Evolutionary conservation across 2,329 filamentous ascomycete species (phyloP), one percentile per base, ranked within the genome.

Genomic region (Pseudocercospora eumusae): DNA sequence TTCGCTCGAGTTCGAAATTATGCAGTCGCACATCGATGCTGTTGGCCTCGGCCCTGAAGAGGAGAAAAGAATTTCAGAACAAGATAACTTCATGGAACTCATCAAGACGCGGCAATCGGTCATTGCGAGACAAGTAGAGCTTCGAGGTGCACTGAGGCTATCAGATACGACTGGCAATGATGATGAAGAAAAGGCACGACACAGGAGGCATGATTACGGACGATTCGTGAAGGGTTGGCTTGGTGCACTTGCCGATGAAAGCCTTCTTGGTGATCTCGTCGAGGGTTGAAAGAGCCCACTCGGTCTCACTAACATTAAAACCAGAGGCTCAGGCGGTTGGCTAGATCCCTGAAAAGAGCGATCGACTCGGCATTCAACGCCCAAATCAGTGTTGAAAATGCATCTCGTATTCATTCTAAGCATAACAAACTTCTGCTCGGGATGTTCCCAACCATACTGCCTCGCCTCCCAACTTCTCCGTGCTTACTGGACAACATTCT

Each of bases 151-250:
- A 31, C 49, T 56, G n/a, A 11, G 59, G 33, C 45, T 47, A 28
- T 50, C 50, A 73, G 75, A 5, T 68, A 68, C 13, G 76, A 33
- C 21, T 20, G 57, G 81, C 42, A 77, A 76, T 1, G 80, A 81
- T 11, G 83, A 86, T 61, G 78, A 83, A 21, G 75, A 80, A 50
- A 81, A 82, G 52, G 84, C 86, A 3, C 76, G 77, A 21, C 81
- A 82, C 27, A 79, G 86, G 2, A 83, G 84, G 69, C 83, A 86
- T 70, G 90, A 96, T 70, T 90, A 90, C 70, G 61, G 60, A 18
- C 62, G 52, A 13, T 84, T 86, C 0, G 81, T 93, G 21, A 86
- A 90, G 68, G 79, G 76, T 40, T 93, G 90, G 87, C 75, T 93
- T 49, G 82, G 83, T 66, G 84, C 84, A 64, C 80, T 96, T 61